phyloP scores from a whole-genome alignment of 352 stramenopile species.

The Pythium apleroticum region DNA sequence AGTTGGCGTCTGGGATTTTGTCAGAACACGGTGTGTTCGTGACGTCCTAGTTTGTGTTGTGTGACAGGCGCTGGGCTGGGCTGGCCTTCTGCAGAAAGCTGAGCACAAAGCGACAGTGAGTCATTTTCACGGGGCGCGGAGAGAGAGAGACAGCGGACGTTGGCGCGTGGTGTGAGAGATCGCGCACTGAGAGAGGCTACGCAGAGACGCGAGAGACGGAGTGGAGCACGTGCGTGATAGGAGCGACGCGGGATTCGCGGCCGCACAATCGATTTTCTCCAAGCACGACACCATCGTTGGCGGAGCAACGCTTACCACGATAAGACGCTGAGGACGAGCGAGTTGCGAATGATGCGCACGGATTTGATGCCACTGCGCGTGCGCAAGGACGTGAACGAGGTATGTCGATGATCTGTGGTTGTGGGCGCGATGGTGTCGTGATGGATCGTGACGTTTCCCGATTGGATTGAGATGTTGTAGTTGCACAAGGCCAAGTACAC shows the following conservation, averaged over 20 bases:
- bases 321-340: not conserved
- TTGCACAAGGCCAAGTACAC: conserved; percentile 82
- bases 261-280: not conserved
- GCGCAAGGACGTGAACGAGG: conserved; percentile 87
- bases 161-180: not conserved
- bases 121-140: not conserved
- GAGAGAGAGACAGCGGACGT: not conserved
- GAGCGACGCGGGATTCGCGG: not conserved
- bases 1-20: conserved; percentile 1
- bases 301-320: no score
- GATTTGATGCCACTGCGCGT: conserved; percentile 79
- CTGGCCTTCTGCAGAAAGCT: conserved; percentile 8
- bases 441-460: not conserved
- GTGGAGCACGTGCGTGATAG: not conserved
- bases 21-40: conserved; percentile 19
- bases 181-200: not conserved
- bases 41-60: conserved; percentile 22
- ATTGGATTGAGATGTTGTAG: conserved; percentile 26
- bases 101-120: conserved; percentile 8
- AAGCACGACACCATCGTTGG: not conserved
- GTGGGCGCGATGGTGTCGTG: not conserved
- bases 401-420: conserved; percentile 19
- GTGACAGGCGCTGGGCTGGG: conserved; percentile 27
- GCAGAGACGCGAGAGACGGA: not conserved
- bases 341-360: conserved; percentile 48